Conservation (phyloP, 257 asterid genomes). For the Plectranthus barbatus region DNA sequence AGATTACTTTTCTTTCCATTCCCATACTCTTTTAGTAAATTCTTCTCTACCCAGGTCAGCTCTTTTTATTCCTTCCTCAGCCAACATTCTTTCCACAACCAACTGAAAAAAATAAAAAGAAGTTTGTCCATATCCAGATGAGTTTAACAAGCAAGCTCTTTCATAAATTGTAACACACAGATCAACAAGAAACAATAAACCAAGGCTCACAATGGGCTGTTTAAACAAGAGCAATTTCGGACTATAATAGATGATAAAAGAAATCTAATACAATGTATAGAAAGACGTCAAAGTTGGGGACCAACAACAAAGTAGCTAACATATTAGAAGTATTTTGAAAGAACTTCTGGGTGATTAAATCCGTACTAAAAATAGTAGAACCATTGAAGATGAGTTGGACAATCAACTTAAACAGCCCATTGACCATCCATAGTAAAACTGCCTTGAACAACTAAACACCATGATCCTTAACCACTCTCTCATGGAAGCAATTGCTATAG, state of each 20-base stretch:
- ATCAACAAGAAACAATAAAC: conserved; percentile 1
- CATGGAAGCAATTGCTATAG: not conserved
- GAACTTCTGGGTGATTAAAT: not conserved
- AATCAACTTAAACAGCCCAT: not conserved
- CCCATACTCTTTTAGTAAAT: conserved; percentile 89
- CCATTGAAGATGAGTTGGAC: not conserved
- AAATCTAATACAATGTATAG: not conserved
- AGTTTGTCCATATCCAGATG: conserved; percentile 4
- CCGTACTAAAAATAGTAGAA: not conserved
- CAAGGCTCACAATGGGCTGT: not conserved
- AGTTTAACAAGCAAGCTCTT: conserved; percentile 1
- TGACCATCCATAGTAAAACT: not conserved
- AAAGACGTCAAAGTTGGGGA: not conserved
- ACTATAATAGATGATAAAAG: too few relatives aligned
- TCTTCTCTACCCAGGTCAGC: conserved; percentile 89
- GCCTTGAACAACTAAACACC: not conserved
- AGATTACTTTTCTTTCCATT: conserved; percentile 93
- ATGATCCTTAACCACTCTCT: not conserved
- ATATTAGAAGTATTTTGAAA: not conserved
- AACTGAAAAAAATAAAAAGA: conserved; percentile 45
- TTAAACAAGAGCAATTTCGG: not conserved
- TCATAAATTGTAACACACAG: too few relatives aligned
- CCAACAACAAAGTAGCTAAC: not conserved
- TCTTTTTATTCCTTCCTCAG: conserved; percentile 80
- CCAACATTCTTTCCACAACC: conserved; percentile 98